Percentiles rank a stretch among this genome's conserved stretches.
Evolutionary conservation across 805 yeast species (phyloP).

Genomic region (Zygoascus ofunaensis): DNA sequence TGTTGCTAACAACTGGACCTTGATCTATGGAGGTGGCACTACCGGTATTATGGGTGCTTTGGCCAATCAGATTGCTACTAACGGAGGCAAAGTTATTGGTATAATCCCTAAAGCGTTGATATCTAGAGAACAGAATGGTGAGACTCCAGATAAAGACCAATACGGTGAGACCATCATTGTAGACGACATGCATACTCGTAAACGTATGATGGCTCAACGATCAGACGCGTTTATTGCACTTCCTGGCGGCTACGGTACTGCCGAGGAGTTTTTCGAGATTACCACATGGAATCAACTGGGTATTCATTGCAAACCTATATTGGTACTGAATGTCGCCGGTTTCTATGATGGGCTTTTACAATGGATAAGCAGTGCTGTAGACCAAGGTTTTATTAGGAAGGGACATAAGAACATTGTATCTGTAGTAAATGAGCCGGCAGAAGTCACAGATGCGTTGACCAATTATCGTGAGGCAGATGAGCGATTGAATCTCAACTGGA

Average conservation of each 20-base stretch:
- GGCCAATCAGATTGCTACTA: slow-evolving; percentile 17
- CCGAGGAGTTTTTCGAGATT: slow-evolving; percentile 84
- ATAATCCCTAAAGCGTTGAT: slow-evolving; percentile 80
- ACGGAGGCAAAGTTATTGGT: slow-evolving; percentile 53
- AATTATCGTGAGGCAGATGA: slow-evolving; percentile 62
- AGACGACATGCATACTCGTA: slow-evolving; percentile 82
- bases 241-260: slow-evolving; percentile 89
- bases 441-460: slow-evolving; percentile 53
- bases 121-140: slow-evolving; percentile 52
- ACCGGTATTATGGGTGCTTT: slow-evolving; percentile 28
- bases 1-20: slow-evolving; percentile 55
- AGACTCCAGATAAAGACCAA: slow-evolving; percentile 40
- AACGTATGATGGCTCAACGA: slow-evolving; percentile 75
- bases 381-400: slow-evolving; percentile 57
- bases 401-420: slow-evolving; percentile 60
- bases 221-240: slow-evolving; percentile 81
- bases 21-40: slow-evolving; percentile 87
- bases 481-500: slow-evolving; percentile 65
- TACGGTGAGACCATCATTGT: slow-evolving; percentile 79
- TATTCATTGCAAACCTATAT: slow-evolving; percentile 74
- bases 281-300: slow-evolving; percentile 88
- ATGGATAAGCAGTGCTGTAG: slow-evolving; percentile 52
- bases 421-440: slow-evolving; percentile 60
- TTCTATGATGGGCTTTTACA: slow-evolving; percentile 62
- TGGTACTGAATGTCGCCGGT: slow-evolving; percentile 69